Evolutionary conservation across 129 eudicot genomes (phyloP), one percentile per base, ranked within the genome.

Genomic region (carrot (Daucus carota)): DNA sequence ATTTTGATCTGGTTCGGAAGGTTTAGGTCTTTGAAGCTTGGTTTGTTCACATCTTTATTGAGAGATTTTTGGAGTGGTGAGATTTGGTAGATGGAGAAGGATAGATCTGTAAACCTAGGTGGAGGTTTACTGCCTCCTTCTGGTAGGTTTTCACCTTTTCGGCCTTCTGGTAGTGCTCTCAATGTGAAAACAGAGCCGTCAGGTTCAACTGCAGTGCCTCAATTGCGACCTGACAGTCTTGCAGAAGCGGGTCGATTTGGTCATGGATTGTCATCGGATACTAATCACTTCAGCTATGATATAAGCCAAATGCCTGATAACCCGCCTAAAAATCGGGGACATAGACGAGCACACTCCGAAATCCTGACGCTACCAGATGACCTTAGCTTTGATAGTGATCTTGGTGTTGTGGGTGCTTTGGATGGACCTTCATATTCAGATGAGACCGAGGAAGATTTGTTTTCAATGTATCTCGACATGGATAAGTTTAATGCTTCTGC

Each of bases 281-380:
- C 88, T 33, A 82, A 78, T 67, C 89, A 74, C 29, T 92, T 90
- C 52, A 93, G 98, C 79, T 92, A 86, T 66, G 98, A 93, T 78
- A 81, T 93, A 47, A 90, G 92, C 79, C 81, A 78, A 78, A 93
- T 93, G 98, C 96, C 98, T 22, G 98, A 93, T 62, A 93, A 88
- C 78, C 98, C 98, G n/a, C 92, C 92, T 0, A 88, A 84, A 85
- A 88, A 77, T 74, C 44, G 81, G 77, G 96, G 97, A 4, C 98
- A 93, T 79, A 82, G 98, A 76, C 90, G 98, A 8, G 97, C 98
- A n/a, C 97, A 93, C 62, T 93, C 98, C 0, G 98, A 93, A 73
- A 88, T 93, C 75, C 86, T 90, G 4, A 90, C 97, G 41, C 86
- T 90, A 38, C 98, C 96, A 0, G 97, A 93, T 80, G 98, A 93